Evolutionary conservation across 2,329 filamentous ascomycete genomes (phyloP).

Genomic region (Cryoendolithus antarcticus): DNA sequence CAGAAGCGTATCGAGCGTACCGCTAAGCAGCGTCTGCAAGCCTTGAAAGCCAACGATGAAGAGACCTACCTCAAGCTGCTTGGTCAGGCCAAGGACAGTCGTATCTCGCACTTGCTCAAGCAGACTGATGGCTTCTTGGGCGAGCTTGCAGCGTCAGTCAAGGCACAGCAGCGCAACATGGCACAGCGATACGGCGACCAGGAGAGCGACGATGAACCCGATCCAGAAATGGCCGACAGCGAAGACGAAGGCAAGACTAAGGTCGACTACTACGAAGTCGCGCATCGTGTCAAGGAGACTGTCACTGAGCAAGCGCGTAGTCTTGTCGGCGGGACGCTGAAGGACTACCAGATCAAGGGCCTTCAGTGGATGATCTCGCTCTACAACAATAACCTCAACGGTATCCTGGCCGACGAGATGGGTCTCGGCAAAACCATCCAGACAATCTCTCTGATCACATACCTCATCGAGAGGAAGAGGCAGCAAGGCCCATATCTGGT

Average conservation of each 20-base stretch:
- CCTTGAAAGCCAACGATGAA: constrained; percentile 96
- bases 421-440: constrained; percentile 99
- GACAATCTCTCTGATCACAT: constrained; percentile 93
- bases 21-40: constrained; percentile 97
- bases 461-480: constrained; percentile 90
- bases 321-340: constrained; percentile 80
- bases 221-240: constrained; percentile 56
- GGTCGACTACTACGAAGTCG: constrained; percentile 98
- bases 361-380: constrained; percentile 99
- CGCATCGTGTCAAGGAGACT: constrained; percentile 89
- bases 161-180: constrained; percentile 70
- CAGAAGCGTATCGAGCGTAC: constrained; percentile 96
- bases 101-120: constrained; percentile 92
- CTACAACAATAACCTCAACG: constrained; percentile 99
- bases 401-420: constrained; percentile 98
- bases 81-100: constrained; percentile 96
- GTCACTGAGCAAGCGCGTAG: constrained; percentile 72
- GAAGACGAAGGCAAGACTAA: constrained; percentile 57
- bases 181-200: constrained; percentile 66
- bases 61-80: constrained; percentile 96
- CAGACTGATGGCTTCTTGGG: constrained; percentile 97
- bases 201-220: constrained; percentile 51
- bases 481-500: constrained; percentile 89
- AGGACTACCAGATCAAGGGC: constrained; percentile 98
- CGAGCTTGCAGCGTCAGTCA: constrained; percentile 88